Evolutionary conservation across 441 rosid species (phyloP).

Genomic region (Arabidopsis lyrata): DNA sequence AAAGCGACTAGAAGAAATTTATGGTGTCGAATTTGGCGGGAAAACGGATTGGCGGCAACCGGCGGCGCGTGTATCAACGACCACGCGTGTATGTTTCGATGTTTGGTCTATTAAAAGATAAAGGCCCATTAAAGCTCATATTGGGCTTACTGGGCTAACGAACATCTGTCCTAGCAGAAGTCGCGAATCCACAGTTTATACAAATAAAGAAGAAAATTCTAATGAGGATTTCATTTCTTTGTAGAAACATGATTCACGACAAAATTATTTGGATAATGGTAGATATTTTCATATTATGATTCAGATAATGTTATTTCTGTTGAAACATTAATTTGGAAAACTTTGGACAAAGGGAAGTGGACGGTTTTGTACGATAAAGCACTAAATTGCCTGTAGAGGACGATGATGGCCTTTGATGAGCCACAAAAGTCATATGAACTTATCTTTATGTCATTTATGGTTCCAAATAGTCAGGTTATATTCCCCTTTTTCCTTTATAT

Average conservation of each 20-base stretch:
- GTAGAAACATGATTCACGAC: constrained; percentile 21
- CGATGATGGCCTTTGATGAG: constrained; percentile 46
- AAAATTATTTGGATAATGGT: not conserved
- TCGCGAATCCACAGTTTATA: too few relatives aligned
- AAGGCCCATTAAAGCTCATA: constrained; percentile 33
- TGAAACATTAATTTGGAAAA: constrained; percentile 1
- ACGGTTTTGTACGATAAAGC: constrained; percentile 46
- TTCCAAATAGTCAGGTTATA: constrained; percentile 43
- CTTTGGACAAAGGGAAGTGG: constrained; percentile 48
- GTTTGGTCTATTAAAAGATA: not conserved
- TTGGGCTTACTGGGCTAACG: constrained; percentile 23
- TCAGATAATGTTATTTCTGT: not conserved
- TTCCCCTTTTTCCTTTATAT: not conserved
- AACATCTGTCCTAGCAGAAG: not conserved
- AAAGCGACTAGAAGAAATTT: constrained; percentile 16
- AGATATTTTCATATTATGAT: not conserved
- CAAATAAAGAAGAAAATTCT: too few relatives aligned
- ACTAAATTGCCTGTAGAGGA: constrained; percentile 37
- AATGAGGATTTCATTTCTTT: not conserved
- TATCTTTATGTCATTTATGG: constrained; percentile 48
- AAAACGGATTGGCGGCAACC: constrained; percentile 59
- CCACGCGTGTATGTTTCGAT: constrained; percentile 20
- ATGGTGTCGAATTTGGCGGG: constrained; percentile 63
- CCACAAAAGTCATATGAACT: constrained; percentile 47
- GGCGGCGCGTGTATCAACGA: constrained; percentile 52